Conservation (phyloP, 352 stramenopile genomes). For the Phytophthora quininea region DNA sequence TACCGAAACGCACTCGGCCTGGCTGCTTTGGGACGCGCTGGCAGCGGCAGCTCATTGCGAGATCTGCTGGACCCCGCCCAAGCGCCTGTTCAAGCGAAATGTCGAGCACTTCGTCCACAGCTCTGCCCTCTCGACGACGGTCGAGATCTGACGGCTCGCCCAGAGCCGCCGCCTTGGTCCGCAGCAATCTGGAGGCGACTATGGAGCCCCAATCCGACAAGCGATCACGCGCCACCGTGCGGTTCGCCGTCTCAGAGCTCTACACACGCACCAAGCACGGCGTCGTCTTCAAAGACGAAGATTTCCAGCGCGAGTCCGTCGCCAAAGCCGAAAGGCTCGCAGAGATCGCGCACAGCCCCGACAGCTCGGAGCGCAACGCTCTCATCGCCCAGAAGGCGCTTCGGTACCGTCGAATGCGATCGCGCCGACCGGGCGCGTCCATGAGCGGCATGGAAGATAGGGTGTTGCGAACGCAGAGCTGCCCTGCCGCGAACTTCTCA, state of each 20-base stretch:
- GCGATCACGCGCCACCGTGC: background rate
- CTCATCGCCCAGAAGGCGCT: slow-evolving; percentile 42
- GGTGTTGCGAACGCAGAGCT: slow-evolving; percentile 27
- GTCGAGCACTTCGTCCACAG: background rate
- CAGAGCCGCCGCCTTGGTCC: slow-evolving; percentile 11
- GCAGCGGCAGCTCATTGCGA: slow-evolving; percentile 23
- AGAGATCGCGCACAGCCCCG: slow-evolving; percentile 29
- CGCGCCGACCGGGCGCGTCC: slow-evolving; percentile 17
- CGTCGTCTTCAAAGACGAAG: slow-evolving; percentile 36
- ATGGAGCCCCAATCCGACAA: background rate
- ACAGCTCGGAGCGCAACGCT: slow-evolving; percentile 37
- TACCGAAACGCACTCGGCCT: slow-evolving; percentile 12
- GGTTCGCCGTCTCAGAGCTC: slow-evolving; percentile 25
- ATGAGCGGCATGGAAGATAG: background rate
- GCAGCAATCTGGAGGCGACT: background rate
- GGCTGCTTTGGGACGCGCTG: slow-evolving; percentile 8
- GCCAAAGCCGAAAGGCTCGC: slow-evolving; percentile 35
- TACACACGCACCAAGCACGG: slow-evolving; percentile 34
- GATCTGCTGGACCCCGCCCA: slow-evolving; percentile 17
- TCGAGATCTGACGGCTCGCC: slow-evolving; percentile 30
- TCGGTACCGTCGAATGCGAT: slow-evolving; percentile 36
- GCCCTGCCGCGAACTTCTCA: slow-evolving; percentile 2
- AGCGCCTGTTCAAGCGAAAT: slow-evolving; percentile 6
- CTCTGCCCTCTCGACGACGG: slow-evolving; percentile 15
- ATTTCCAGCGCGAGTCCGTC: slow-evolving; percentile 33